Evolutionary conservation across 176 grass and related monocot species (phyloP), one percentile per base, ranked within the genome.

Genomic region (Carex pumila): DNA sequence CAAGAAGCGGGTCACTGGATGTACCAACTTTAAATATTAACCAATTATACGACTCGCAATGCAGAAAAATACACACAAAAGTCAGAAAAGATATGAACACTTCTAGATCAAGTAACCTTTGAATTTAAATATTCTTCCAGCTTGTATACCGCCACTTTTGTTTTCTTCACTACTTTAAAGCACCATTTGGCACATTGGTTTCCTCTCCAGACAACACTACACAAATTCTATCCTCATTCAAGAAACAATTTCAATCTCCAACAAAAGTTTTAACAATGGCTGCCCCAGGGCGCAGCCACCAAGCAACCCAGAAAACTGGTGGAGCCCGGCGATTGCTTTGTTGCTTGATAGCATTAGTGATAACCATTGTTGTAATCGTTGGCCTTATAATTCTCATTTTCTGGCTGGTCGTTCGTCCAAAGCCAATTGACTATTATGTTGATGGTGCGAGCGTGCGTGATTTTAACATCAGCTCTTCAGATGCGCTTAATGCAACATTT

Each of bases 321-420:
- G 68, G 63, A 55, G 5, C 18, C 63, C 12, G 82, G 0, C 15
- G 73, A 55, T 49, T 92, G 66, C 17, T 94, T 14, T 86, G 75
- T 34, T 97, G 92, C 85, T 3, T 92, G 60, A 45, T 90, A 12
- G 68, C 71, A 15, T 22, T 85, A 39, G 0, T 88, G 15, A 31
- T 94, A 43, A 54, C 69, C 55, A 47, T 89, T 82, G 12, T 89
- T 49, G 74, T 97, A 55, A 69, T 94, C 15, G 82, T 79, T 0
- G 88, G 92, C 31, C 85, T 94, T 45, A 34, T 75, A 18, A 86
- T 85, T 49, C 92, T 97, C 86, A 32, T 94, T 81, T 85, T 94
- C 85, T 97, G 92, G 94, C 85, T 97, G 19, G 85, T 88, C 36
- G 85, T 92, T 68, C 92, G 90, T 3, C 92, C 92, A 3, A 92